Base-by-base conservation (phyloP, 129 eudicot species). In the Tanacetum coccineum region DNA sequence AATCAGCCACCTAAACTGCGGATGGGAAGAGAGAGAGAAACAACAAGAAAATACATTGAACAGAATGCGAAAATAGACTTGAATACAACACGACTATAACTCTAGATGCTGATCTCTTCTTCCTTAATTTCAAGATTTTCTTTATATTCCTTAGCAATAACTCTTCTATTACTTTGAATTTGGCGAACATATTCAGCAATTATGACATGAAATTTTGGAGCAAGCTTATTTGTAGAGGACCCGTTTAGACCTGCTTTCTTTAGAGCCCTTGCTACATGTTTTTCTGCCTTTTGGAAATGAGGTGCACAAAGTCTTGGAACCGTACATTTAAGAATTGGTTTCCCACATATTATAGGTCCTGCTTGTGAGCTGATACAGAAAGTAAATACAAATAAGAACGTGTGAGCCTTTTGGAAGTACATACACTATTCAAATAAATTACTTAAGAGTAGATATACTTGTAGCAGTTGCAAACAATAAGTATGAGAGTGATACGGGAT, bases 271-370 rank as follows among this genome's bases (percentile, higher is more conserved):
- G 81, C 81, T 18, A 90, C 80, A 60, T 84, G 83, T 70, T 84
- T 87, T 78, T 87, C 87, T 5, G 90, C 90, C 80, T 78, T 87
- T 40, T 84, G 85, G 14, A 78, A 70, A 76, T 90, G 95, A 53
- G 72, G 80, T 42, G 84, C 4, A 55, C 97, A 90, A 14, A 87
- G 83, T 61, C 84, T 74, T 59, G 97, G 97, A 69, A 84, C 79
- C 0, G 91, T 65, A 46, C 92, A 80, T 72, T 76, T 87, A 56
- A 82, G 79, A 59, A 90, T 84, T 13, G 95, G 95, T 75, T 82
- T 87, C 66, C 87, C 81, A 46, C 97, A 90, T 21, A 76, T 76
- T 55, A 84, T 90, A 20, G 95, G 89, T 59, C 95, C 97, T 13
- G 91, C 81, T 57, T 76, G 81, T 55, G 95, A 87, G 68, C 95